Percentiles rank a stretch among this genome's conserved stretches.
Conservation (phyloP, 2,329 filamentous ascomycete genomes). For the Cladosporium cucumerinum region DNA sequence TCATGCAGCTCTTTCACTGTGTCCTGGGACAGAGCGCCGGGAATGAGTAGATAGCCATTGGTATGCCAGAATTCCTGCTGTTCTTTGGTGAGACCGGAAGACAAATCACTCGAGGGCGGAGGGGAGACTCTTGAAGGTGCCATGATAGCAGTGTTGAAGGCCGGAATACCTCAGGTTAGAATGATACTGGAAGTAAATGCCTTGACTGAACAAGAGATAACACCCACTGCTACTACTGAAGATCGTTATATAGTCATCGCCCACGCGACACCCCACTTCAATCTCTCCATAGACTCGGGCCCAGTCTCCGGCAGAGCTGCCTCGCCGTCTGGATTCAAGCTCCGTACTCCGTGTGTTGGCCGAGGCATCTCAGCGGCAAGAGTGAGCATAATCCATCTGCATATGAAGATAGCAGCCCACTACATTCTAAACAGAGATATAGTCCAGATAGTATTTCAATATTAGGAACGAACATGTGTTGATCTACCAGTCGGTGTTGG, state of each 20-base stretch:
- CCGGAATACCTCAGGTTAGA: neutral
- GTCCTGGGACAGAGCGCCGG: slow-evolving; percentile 64
- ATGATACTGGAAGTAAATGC: neutral
- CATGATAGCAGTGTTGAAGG: slow-evolving; percentile 16
- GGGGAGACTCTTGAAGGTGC: slow-evolving; percentile 31
- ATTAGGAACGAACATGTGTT: neutral
- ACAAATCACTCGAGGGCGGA: slow-evolving; percentile 23
- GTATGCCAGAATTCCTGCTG: slow-evolving; percentile 71
- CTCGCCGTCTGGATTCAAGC: no score
- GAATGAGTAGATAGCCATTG: slow-evolving; percentile 89
- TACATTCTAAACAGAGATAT: neutral
- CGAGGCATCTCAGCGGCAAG: neutral
- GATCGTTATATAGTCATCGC: slow-evolving; percentile 1
- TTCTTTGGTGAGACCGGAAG: slow-evolving; percentile 61
- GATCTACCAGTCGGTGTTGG: neutral
- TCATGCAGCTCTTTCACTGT: slow-evolving; percentile 67
- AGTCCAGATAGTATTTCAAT: neutral
- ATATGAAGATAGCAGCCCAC: neutral
- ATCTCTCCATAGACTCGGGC: slow-evolving; percentile 2
- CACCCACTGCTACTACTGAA: neutral
- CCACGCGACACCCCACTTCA: neutral
- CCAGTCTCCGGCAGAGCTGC: neutral
- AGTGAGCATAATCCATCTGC: neutral
- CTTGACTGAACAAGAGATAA: neutral
- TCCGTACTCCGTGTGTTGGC: no score